Conservation (phyloP, 352 stramenopile genomes). For the Peronospora belbahrii region DNA sequence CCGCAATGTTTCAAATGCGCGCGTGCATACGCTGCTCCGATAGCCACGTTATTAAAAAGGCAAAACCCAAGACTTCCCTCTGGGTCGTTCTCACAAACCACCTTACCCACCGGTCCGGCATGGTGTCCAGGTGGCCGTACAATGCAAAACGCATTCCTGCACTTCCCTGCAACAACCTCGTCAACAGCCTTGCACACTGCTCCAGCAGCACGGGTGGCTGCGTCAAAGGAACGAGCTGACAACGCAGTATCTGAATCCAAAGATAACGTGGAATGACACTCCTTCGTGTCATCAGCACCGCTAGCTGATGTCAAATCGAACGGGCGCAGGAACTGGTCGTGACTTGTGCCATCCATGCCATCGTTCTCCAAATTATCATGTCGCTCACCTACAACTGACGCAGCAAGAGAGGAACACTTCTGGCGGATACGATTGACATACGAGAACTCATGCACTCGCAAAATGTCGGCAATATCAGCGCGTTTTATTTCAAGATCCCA, state of each 20-base stretch:
- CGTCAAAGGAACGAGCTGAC: slow-evolving; percentile 67
- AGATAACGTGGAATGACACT: slow-evolving; percentile 31
- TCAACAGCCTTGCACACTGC: slow-evolving; percentile 83
- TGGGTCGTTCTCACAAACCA: slow-evolving; percentile 89
- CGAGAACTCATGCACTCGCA: slow-evolving; percentile 86
- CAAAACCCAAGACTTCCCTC: slow-evolving; percentile 91
- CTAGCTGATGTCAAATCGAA: not conserved
- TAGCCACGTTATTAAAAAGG: slow-evolving; percentile 97
- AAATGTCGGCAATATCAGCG: slow-evolving; percentile 80
- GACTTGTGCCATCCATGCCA: slow-evolving; percentile 3
- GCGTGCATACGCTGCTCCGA: slow-evolving; percentile 93
- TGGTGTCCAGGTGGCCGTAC: slow-evolving; percentile 96
- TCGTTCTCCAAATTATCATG: slow-evolving; percentile 12
- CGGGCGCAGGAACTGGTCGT: slow-evolving; percentile 4
- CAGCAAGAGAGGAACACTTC: slow-evolving; percentile 34
- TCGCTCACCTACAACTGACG: slow-evolving; percentile 8
- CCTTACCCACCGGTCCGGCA: slow-evolving; percentile 90
- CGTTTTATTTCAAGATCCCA: slow-evolving; percentile 62
- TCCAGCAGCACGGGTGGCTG: slow-evolving; percentile 69
- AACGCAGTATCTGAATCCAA: slow-evolving; percentile 79
- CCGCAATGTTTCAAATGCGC: slow-evolving; percentile 87
- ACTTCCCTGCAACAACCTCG: slow-evolving; percentile 78
- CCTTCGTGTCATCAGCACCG: slow-evolving; percentile 24
- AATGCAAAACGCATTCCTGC: slow-evolving; percentile 94
- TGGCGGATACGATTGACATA: slow-evolving; percentile 75